These are phyloP conservation scores for Arctium minus DNA, from an alignment of 129 eudicot genomes.

Conservation along the genomic window DNA sequence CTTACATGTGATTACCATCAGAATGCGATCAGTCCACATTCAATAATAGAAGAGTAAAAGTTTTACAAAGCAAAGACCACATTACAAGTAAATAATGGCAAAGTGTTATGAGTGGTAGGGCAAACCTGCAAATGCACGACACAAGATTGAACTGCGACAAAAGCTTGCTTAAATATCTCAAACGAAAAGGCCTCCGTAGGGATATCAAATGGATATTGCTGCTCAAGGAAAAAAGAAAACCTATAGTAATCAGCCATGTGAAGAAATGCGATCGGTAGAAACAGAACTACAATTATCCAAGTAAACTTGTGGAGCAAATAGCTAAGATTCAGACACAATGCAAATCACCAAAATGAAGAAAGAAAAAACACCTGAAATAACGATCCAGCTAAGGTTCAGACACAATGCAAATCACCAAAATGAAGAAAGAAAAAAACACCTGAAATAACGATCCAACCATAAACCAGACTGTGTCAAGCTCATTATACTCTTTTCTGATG, in stretches of 20 bases:
- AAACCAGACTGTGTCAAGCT: constrained; percentile 99
- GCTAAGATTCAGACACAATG: neutral
- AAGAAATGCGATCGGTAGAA: neutral
- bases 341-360: constrained; percentile 10
- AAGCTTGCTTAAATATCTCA: too few species aligned
- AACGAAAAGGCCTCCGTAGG: too few species aligned
- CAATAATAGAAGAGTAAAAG: neutral
- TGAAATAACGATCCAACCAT: constrained; percentile 22
- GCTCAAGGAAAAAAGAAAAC: constrained; percentile 25
- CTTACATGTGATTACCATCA: neutral
- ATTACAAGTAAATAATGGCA: neutral
- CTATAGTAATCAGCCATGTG: constrained; percentile 7
- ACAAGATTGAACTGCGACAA: too few species aligned
- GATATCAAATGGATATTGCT: constrained; percentile 53
- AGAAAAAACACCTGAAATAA: constrained; percentile 67
- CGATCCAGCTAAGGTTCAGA: constrained; percentile 56
- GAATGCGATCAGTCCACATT: neutral
- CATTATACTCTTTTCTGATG: constrained; percentile 86
- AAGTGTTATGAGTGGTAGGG: too few species aligned
- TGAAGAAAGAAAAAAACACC: too few species aligned
- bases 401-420: too few species aligned
- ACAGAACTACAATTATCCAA: neutral
- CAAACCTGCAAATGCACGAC: too few species aligned
- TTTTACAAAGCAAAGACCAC: neutral
- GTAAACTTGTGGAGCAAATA: neutral